phyloP scores from a whole-genome alignment of 495 filamentous ascomycete genomes.

The Geoglossum glabrum region DNA sequence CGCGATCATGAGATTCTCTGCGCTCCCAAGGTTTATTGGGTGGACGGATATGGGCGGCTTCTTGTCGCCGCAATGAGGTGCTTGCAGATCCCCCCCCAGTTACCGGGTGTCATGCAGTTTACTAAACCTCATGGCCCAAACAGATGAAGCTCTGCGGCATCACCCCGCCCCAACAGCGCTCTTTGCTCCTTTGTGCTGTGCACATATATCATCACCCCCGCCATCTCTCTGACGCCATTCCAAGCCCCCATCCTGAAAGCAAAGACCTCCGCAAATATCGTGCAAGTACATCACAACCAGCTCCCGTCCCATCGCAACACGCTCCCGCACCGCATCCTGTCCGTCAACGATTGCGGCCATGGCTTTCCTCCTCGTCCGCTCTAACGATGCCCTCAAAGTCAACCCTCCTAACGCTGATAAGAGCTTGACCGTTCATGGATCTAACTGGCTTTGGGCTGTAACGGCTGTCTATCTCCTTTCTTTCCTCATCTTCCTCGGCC shows the following conservation, averaged over 20 bases:
- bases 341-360: background rate
- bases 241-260: no score
- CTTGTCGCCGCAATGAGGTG: background rate
- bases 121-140: background rate
- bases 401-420: slow-evolving; percentile 29
- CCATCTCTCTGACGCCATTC: no score
- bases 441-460: slow-evolving; percentile 36
- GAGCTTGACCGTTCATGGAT: slow-evolving; percentile 40
- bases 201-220: no score
- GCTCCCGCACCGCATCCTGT: background rate
- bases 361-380: background rate
- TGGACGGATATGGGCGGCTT: background rate
- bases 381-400: slow-evolving; percentile 28
- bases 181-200: no score
- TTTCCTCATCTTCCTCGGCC: slow-evolving; percentile 23
- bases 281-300: background rate
- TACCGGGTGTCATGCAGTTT: background rate
- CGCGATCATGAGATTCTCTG: background rate
- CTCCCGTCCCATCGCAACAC: background rate
- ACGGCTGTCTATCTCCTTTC: slow-evolving; percentile 17
- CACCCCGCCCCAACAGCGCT: no score
- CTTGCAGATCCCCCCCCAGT: background rate
- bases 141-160: no score
- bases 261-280: background rate
- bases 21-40: background rate